Percentiles rank a stretch among this genome's conserved stretches.
phyloP scores from a whole-genome alignment of 805 yeast genomes.

The Candida boidinii region DNA sequence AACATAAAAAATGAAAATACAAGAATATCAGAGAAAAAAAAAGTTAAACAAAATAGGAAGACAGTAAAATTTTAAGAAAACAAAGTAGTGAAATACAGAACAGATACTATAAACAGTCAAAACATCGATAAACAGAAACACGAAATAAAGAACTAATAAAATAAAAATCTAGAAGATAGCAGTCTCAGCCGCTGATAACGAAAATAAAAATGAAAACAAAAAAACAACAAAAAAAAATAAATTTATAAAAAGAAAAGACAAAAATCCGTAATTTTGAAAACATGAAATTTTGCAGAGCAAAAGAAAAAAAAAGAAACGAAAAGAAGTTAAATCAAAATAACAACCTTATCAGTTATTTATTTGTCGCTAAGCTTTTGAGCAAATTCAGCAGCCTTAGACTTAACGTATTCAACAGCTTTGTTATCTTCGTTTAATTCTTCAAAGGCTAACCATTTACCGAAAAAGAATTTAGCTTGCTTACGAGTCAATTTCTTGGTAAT shows the following conservation, averaged over 20 bases:
- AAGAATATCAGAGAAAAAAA: too few relatives aligned
- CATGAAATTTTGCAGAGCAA: background rate
- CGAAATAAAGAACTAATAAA: background rate
- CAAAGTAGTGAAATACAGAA: too few relatives aligned
- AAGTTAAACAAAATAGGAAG: too few relatives aligned
- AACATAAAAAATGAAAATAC: too few relatives aligned
- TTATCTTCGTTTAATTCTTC: conserved; percentile 66
- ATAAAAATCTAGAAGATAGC: conserved; percentile 1
- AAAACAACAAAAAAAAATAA: background rate
- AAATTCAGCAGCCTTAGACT: conserved; percentile 82
- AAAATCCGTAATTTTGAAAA: background rate
- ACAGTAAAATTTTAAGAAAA: too few relatives aligned
- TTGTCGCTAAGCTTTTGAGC: conserved; percentile 19
- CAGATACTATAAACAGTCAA: too few relatives aligned
- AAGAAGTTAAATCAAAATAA: background rate
- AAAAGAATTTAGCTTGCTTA: conserved; percentile 92
- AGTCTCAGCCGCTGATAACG: too few relatives aligned
- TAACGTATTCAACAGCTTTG: conserved; percentile 72
- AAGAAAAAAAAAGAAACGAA: too few relatives aligned
- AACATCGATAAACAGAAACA: too few relatives aligned
- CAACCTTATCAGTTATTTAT: background rate
- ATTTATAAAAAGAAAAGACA: background rate
- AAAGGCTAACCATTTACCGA: conserved; percentile 80
- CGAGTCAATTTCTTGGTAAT: conserved; percentile 56
- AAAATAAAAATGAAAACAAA: background rate